Conservation (phyloP, 257 asterid species). For the Penstemon barbatus region DNA sequence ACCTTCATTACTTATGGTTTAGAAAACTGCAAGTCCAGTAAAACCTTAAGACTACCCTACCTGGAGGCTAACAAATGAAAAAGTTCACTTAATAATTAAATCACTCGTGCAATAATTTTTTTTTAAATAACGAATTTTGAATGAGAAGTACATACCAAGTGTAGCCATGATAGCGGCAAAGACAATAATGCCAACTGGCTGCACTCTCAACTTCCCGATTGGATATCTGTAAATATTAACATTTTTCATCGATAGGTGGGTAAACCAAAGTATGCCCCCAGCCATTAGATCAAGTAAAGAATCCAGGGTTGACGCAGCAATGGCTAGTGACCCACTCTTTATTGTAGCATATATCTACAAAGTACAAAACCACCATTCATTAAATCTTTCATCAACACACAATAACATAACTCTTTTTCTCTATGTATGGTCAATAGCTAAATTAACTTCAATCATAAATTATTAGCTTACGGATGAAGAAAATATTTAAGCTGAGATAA, state of each 20-base stretch:
- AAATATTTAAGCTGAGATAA: background rate
- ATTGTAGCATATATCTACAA: slow-evolving; percentile 69
- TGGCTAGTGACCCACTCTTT: slow-evolving; percentile 81
- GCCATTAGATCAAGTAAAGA: slow-evolving; percentile 97
- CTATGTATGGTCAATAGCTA: background rate
- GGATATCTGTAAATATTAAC: slow-evolving; percentile 87
- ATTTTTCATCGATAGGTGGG: slow-evolving; percentile 79
- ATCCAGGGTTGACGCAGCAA: slow-evolving; percentile 96
- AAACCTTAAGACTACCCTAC: slow-evolving; percentile 3
- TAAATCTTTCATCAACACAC: background rate
- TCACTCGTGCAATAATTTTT: background rate
- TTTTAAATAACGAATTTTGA: background rate
- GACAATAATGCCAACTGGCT: slow-evolving; percentile 89
- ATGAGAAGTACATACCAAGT: slow-evolving; percentile 54
- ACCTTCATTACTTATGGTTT: background rate
- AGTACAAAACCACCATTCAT: background rate
- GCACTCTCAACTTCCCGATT: slow-evolving; percentile 91
- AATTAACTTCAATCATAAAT: no score
- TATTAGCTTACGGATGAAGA: background rate
- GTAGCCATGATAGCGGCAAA: slow-evolving; percentile 98
- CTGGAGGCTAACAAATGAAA: background rate
- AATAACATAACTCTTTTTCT: background rate
- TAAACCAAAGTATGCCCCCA: slow-evolving; percentile 91
- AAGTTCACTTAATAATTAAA: background rate
- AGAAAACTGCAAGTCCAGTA: background rate